These are phyloP conservation scores for Xerocomellus amylosporus DNA, from an alignment of 768 basidiomycete species.

Conservation along the genomic window DNA sequence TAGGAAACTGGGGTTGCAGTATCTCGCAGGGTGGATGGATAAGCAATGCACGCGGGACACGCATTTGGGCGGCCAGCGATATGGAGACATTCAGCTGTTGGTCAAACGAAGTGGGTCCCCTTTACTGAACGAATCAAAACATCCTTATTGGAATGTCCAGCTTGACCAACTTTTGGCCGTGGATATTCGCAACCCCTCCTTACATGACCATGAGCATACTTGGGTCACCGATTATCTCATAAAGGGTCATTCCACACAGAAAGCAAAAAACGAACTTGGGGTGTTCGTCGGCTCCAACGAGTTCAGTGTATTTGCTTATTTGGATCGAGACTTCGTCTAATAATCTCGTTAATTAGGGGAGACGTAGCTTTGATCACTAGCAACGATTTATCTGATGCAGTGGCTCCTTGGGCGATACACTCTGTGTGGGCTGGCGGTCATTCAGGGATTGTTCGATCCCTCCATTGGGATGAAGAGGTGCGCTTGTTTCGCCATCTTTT, in stretches of 20 bases:
- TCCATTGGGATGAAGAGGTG: slow-evolving; percentile 57
- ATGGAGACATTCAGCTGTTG: slow-evolving; percentile 94
- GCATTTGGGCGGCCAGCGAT: slow-evolving; percentile 84
- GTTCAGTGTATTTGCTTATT: slow-evolving; percentile 36
- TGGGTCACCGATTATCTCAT: slow-evolving; percentile 84
- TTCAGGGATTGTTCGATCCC: slow-evolving; percentile 52
- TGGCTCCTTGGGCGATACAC: slow-evolving; percentile 47
- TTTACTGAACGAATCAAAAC: not conserved
- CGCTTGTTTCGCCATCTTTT: not conserved
- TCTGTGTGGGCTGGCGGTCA: slow-evolving; percentile 57
- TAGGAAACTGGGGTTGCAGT: slow-evolving; percentile 86
- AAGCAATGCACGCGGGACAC: slow-evolving; percentile 31
- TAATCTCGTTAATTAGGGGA: slow-evolving; percentile 43
- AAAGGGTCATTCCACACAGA: slow-evolving; percentile 39
- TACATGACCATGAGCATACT: slow-evolving; percentile 52
- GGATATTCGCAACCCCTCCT: slow-evolving; percentile 64
- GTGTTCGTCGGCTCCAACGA: slow-evolving; percentile 75
- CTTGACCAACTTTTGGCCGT: slow-evolving; percentile 54
- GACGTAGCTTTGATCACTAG: slow-evolving; percentile 56
- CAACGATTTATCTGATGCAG: slow-evolving; percentile 35
- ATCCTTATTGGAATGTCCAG: slow-evolving; percentile 35
- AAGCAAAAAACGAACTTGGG: slow-evolving; percentile 34
- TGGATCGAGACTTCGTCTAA: not conserved
- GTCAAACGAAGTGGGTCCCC: slow-evolving; percentile 58
- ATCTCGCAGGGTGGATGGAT: slow-evolving; percentile 77